phyloP scores from a whole-genome alignment of 768 basidiomycete genomes.

The Boletus rufocinnamomeus region DNA sequence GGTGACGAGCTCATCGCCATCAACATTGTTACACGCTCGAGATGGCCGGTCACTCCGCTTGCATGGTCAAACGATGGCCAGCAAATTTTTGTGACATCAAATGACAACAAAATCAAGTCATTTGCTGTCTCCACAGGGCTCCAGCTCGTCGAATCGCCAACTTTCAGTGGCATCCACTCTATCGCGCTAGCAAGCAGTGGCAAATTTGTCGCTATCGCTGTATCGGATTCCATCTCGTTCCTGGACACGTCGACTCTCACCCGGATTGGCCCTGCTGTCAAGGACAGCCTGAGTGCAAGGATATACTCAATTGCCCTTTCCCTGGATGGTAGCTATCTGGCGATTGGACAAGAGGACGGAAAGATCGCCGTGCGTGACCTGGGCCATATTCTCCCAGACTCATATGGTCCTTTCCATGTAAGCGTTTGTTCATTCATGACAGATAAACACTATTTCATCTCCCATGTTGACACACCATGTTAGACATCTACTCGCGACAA shows the following conservation, averaged over 20 bases:
- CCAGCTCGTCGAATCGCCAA: background rate
- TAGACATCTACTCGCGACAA: background rate
- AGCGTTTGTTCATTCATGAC: background rate
- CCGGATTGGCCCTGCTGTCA: background rate
- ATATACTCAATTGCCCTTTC: background rate
- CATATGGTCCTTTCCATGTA: background rate
- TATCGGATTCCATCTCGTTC: background rate
- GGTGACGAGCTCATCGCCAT: background rate
- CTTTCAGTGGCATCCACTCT: background rate
- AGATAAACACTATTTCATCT: no score
- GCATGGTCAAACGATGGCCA: background rate
- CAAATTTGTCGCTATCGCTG: background rate
- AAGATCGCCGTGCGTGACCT: background rate
- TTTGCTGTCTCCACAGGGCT: background rate
- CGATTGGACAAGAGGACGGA: background rate
- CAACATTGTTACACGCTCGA: fast-evolving
- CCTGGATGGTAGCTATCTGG: background rate
- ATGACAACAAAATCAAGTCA: background rate
- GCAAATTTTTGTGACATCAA: background rate
- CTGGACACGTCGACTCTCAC: background rate
- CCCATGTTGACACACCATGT: background rate
- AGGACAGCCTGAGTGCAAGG: no score
- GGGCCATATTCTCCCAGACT: no score
- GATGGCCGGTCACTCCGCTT: background rate
- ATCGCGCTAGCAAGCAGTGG: background rate